phyloP scores from a whole-genome alignment of 176 grass and related monocot genomes.

The Bonia amplexicaulis region DNA sequence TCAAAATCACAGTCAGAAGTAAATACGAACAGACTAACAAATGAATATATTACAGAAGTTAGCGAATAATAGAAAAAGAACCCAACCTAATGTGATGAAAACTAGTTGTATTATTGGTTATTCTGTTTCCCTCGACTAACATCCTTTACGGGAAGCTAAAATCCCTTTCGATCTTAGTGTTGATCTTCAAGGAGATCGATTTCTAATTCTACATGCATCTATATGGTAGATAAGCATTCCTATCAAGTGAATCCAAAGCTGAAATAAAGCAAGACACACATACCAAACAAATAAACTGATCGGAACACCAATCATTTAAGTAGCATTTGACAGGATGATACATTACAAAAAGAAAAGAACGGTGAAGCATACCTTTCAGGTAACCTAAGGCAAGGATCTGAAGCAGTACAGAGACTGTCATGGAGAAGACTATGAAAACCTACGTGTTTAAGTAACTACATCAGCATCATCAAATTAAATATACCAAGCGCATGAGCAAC shows the following conservation, averaged over 20 bases:
- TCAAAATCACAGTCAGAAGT: neutral
- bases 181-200: neutral
- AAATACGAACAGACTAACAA: neutral
- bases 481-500: neutral
- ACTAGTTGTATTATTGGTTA: neutral
- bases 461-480: constrained; percentile 20
- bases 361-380: constrained; percentile 53
- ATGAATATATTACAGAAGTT: neutral
- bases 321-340: neutral
- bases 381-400: constrained; percentile 77
- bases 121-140: neutral
- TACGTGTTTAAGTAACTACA: constrained; percentile 34
- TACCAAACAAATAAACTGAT: constrained; percentile 7
- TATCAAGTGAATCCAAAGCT: neutral
- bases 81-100: neutral
- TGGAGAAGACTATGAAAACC: constrained; percentile 79
- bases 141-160: neutral
- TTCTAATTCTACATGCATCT: neutral
- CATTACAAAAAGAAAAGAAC: neutral
- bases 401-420: constrained; percentile 51
- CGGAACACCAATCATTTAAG: neutral
- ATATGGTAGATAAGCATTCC: neutral
- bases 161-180: neutral
- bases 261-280: neutral
- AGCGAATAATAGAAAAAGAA: neutral